These are phyloP conservation scores for Termitomyces sp. DNA, from an alignment of 768 basidiomycete species.

Conservation along the genomic window DNA sequence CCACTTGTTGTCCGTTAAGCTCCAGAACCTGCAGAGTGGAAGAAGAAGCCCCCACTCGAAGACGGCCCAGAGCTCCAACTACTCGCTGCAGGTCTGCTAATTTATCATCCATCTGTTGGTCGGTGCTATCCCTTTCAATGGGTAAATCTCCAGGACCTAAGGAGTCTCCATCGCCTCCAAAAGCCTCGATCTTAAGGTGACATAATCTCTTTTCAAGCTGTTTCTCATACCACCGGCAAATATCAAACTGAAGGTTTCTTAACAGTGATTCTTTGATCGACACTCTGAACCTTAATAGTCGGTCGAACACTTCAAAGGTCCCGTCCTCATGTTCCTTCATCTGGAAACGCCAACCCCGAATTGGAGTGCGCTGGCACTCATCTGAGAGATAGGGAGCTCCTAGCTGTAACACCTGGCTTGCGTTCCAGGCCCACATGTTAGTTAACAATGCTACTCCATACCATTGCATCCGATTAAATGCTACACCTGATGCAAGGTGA, in stretches of 20 bases:
- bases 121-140: too few relatives aligned
- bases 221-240: neutral
- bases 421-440: neutral
- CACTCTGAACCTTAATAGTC: too few relatives aligned
- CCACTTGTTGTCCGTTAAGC: neutral
- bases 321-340: too few relatives aligned
- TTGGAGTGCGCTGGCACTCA: neutral
- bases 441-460: neutral
- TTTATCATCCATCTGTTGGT: too few relatives aligned
- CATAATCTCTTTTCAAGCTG: neutral
- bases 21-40: neutral
- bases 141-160: neutral
- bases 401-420: neutral
- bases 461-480: neutral
- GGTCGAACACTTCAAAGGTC: neutral
- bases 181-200: neutral
- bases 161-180: neutral
- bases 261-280: neutral
- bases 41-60: neutral
- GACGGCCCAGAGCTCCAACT: rapidly evolving
- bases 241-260: neutral
- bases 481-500: neutral
- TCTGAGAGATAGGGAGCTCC: neutral
- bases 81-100: neutral
- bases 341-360: too few relatives aligned